Evolutionary conservation across 495 filamentous ascomycete species (phyloP).

Genomic region (Neurospora sp.): DNA sequence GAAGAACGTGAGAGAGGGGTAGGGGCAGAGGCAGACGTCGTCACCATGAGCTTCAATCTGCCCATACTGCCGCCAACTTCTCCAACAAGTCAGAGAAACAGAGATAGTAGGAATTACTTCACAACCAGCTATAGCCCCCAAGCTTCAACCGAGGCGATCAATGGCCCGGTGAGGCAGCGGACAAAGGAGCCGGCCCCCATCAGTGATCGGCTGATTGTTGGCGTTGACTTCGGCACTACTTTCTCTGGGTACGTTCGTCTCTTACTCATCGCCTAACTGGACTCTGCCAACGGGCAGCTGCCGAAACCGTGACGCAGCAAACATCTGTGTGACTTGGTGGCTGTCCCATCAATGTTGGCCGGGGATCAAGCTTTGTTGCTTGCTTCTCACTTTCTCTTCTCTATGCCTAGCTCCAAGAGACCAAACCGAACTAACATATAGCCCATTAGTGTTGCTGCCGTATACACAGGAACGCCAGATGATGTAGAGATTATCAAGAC

Average conservation of each 20-base stretch:
- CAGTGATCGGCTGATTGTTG: constrained; percentile 51
- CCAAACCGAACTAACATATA: not conserved
- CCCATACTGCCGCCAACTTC: constrained; percentile 30
- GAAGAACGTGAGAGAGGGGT: constrained; percentile 6
- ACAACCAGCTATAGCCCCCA: constrained; percentile 36
- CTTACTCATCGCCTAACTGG: not conserved
- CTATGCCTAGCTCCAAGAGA: not conserved
- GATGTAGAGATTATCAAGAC: constrained; percentile 74
- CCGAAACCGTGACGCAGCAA: not conserved
- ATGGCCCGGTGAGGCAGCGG: constrained; percentile 42
- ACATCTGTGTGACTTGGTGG: not conserved
- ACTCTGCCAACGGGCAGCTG: constrained; percentile 1
- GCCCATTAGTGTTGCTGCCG: constrained; percentile 51
- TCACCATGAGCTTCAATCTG: constrained; percentile 38
- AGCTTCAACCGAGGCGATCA: constrained; percentile 43
- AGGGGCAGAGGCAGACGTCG: not conserved
- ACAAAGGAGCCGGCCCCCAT: constrained; percentile 33
- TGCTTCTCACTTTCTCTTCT: not conserved
- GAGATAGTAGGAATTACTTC: constrained; percentile 45
- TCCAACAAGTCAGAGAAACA: constrained; percentile 35
- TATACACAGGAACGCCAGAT: constrained; percentile 64
- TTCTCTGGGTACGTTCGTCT: constrained; percentile 49
- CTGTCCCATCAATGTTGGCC: not conserved
- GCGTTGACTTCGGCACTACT: constrained; percentile 62
- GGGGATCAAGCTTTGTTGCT: not conserved